phyloP scores from a whole-genome alignment of 768 basidiomycete genomes.

The Clavulina sp. region DNA sequence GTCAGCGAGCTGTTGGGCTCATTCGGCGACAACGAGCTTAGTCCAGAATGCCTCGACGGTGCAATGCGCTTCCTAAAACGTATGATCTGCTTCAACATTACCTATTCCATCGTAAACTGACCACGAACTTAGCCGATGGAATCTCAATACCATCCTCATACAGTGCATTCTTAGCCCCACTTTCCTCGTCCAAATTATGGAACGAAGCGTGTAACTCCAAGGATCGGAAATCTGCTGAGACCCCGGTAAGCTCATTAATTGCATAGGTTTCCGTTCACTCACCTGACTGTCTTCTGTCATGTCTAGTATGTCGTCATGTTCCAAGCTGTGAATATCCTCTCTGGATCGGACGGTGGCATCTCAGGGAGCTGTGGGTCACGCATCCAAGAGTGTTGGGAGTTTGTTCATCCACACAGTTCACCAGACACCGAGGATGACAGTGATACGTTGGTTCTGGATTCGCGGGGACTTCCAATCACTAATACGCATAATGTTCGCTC shows the following conservation, averaged over 20 bases:
- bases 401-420: conserved; percentile 79
- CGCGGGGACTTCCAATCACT: conserved; percentile 68
- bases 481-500: conserved; percentile 92
- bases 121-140: conserved; percentile 49
- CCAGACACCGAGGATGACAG: conserved; percentile 47
- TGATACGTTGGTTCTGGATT: neutral
- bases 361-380: conserved; percentile 42
- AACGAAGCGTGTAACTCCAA: conserved; percentile 47
- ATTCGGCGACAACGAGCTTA: conserved; percentile 96
- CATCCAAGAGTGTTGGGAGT: conserved; percentile 94
- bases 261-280: too few species aligned
- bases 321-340: conserved; percentile 77
- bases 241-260: too few species aligned
- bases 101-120: neutral
- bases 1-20: conserved; percentile 92
- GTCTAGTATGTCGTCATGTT: conserved; percentile 99
- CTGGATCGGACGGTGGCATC: conserved; percentile 37
- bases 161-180: conserved; percentile 82
- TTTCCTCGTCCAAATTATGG: conserved; percentile 86
- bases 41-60: conserved; percentile 95
- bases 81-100: conserved; percentile 23
- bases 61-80: conserved; percentile 86
- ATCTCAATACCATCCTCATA: conserved; percentile 96
- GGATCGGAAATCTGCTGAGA: conserved; percentile 58
- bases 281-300: too few species aligned